These are phyloP conservation scores for Lotmaria passim DNA, from an alignment of 208 protist genomes.

Conservation along the genomic window DNA sequence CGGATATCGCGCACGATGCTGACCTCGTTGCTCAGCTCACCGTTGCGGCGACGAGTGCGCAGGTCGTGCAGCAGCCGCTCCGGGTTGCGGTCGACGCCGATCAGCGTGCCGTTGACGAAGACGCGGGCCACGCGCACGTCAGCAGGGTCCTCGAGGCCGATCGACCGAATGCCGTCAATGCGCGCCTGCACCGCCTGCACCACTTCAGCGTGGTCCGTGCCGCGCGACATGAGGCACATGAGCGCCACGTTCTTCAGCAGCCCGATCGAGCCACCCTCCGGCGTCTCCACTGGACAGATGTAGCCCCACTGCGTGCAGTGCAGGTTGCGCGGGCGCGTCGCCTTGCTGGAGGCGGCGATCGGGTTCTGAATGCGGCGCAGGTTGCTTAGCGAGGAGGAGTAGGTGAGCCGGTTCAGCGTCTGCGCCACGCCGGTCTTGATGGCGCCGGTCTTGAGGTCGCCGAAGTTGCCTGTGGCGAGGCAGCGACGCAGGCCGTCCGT, in stretches of 20 bases:
- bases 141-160: constrained; percentile 81
- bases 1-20: constrained; percentile 76
- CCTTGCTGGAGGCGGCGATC: constrained; percentile 98
- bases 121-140: constrained; percentile 67
- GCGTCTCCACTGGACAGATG: constrained; percentile 99
- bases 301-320: constrained; percentile 99
- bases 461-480: constrained; percentile 99
- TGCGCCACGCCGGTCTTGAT: constrained; percentile 96
- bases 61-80: constrained; percentile 74
- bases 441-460: constrained; percentile 97
- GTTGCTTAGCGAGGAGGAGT: constrained; percentile 98
- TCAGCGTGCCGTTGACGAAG: constrained; percentile 83
- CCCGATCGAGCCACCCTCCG: constrained; percentile 98
- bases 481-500: constrained; percentile 97
- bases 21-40: constrained; percentile 82
- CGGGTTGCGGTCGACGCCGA: constrained; percentile 85
- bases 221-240: constrained; percentile 98
- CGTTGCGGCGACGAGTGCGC: constrained; percentile 73
- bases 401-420: constrained; percentile 98
- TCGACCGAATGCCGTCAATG: constrained; percentile 74
- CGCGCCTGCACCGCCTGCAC: constrained; percentile 72
- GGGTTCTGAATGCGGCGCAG: constrained; percentile 98
- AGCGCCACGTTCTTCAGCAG: constrained; percentile 99
- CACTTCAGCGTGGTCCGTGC: constrained; percentile 92
- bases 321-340: constrained; percentile 96